These are phyloP conservation scores for Lepiota subincarnata DNA, from an alignment of 768 basidiomycete genomes.

Conservation along the genomic window DNA sequence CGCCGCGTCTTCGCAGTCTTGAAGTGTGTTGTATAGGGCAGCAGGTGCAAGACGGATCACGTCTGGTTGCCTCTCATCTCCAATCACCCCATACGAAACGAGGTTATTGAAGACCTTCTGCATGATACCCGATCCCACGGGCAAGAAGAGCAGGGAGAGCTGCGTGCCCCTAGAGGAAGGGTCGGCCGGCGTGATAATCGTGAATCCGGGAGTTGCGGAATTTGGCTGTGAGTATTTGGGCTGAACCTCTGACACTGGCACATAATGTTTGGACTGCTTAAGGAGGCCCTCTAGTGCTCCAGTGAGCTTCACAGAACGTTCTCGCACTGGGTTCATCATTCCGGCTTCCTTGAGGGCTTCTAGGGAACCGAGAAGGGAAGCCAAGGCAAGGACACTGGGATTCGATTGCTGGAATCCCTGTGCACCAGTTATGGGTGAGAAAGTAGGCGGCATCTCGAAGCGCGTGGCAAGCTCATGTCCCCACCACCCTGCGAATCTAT, in stretches of 20 bases:
- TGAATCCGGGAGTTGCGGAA: conserved; percentile 53
- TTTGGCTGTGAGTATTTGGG: conserved; percentile 1
- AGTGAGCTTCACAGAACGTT: conserved; percentile 71
- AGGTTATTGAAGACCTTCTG: conserved; percentile 58
- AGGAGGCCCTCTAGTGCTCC: conserved; percentile 64
- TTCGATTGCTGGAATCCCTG: conserved; percentile 97
- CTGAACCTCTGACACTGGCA: conserved; percentile 36
- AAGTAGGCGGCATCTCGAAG: conserved; percentile 84
- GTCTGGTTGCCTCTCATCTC: conserved; percentile 88
- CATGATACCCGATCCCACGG: conserved; percentile 63
- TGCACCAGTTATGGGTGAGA: conserved; percentile 83
- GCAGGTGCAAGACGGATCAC: conserved; percentile 87
- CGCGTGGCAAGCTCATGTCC: conserved; percentile 86
- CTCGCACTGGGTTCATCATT: conserved; percentile 64
- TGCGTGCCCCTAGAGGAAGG: conserved; percentile 76
- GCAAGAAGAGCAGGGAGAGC: conserved; percentile 80
- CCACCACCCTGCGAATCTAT: conserved; percentile 96
- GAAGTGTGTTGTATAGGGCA: conserved; percentile 81
- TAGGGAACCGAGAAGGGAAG: conserved; percentile 79
- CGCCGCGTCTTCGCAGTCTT: conserved; percentile 73
- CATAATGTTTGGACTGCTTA: conserved; percentile 57
- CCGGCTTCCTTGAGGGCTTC: conserved; percentile 76
- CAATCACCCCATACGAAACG: conserved; percentile 71
- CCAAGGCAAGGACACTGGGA: conserved; percentile 76
- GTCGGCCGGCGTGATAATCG: conserved; percentile 85